Conservation (phyloP, 2,329 filamentous ascomycete genomes). For the Dendrostoma leiphaemia region DNA sequence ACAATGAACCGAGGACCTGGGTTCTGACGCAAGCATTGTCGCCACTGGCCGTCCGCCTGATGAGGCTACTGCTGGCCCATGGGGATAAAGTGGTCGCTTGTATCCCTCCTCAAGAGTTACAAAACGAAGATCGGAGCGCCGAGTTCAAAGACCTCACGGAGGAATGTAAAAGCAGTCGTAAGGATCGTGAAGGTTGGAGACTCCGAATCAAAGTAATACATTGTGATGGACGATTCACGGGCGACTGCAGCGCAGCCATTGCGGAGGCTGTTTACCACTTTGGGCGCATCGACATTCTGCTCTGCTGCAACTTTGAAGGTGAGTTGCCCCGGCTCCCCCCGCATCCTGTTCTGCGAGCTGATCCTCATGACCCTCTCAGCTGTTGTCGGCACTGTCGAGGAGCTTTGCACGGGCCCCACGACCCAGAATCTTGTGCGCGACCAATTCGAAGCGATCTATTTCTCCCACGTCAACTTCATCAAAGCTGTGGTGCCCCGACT, state of each 20-base stretch:
- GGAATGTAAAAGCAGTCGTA: conserved; percentile 60
- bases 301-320: conserved; percentile 89
- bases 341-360: background rate
- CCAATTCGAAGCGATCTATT: conserved; percentile 94
- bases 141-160: conserved; percentile 80
- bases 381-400: conserved; percentile 87
- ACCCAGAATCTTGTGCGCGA: conserved; percentile 80
- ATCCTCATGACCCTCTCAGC: conserved; percentile 46
- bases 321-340: conserved; percentile 21
- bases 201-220: conserved; percentile 68
- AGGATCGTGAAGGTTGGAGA: conserved; percentile 74
- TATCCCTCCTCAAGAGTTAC: conserved; percentile 74
- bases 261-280: conserved; percentile 84
- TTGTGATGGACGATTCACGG: conserved; percentile 60
- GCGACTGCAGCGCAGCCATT: conserved; percentile 79
- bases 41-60: conserved; percentile 79
- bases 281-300: conserved; percentile 81
- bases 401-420: conserved; percentile 70
- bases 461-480: conserved; percentile 94
- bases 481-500: conserved; percentile 81
- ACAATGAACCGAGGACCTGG: conserved; percentile 83
- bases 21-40: conserved; percentile 85
- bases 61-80: conserved; percentile 79
- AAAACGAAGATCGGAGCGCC: conserved; percentile 70
- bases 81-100: conserved; percentile 89